These are phyloP conservation scores for Fusarium coffeatum DNA, from an alignment of 2,329 filamentous ascomycete genomes.

Conservation along the genomic window DNA sequence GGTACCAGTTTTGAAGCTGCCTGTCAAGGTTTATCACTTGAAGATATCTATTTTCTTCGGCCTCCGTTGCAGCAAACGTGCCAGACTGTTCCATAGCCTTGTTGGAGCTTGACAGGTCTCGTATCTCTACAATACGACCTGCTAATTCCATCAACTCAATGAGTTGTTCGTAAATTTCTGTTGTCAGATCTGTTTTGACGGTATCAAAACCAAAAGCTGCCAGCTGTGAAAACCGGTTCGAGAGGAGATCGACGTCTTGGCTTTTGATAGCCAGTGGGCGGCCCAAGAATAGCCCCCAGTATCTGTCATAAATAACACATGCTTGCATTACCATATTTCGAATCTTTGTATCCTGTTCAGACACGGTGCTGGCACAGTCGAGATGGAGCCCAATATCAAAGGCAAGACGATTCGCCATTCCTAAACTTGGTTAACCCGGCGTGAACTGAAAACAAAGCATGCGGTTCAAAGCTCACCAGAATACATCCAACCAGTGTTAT, in stretches of 20 bases:
- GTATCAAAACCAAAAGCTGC: slow-evolving; percentile 48
- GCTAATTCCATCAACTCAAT: slow-evolving; percentile 68
- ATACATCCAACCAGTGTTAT: slow-evolving; percentile 67
- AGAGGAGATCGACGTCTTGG: slow-evolving; percentile 61
- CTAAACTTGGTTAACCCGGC: slow-evolving; percentile 32
- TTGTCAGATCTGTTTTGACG: slow-evolving; percentile 29
- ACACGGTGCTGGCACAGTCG: slow-evolving; percentile 56
- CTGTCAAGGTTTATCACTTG: slow-evolving; percentile 64
- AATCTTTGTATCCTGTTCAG: slow-evolving; percentile 60
- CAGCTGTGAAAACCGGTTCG: slow-evolving; percentile 59
- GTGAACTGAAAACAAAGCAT: not conserved
- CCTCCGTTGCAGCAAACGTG: slow-evolving; percentile 46
- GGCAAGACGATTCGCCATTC: slow-evolving; percentile 59
- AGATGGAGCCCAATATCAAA: slow-evolving; percentile 63
- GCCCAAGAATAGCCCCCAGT: slow-evolving; percentile 67
- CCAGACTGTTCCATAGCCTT: slow-evolving; percentile 49
- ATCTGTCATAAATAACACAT: slow-evolving; percentile 65
- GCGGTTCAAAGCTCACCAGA: slow-evolving; percentile 53
- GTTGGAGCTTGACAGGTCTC: slow-evolving; percentile 52
- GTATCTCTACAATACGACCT: slow-evolving; percentile 62
- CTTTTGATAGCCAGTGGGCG: slow-evolving; percentile 65
- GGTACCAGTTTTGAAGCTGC: slow-evolving; percentile 66
- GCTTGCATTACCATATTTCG: slow-evolving; percentile 64
- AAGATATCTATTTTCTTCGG: slow-evolving; percentile 61
- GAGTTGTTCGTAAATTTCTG: slow-evolving; percentile 62